Evolutionary conservation across 345 rosid species (phyloP).

Genomic region (Euphorbia pulcherrima): DNA sequence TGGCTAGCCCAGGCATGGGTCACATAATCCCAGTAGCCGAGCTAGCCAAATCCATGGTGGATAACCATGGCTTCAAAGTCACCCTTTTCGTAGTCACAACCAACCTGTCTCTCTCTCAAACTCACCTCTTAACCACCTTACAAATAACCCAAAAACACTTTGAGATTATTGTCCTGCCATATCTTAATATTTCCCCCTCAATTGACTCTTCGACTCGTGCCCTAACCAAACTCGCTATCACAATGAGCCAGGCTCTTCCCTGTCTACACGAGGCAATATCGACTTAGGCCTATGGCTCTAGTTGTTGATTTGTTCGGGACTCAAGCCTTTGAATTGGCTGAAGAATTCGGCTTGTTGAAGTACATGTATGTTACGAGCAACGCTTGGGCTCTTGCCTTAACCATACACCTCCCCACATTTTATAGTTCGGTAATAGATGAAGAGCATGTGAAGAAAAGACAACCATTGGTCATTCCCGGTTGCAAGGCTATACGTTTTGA

Average conservation of each 20-base stretch:
- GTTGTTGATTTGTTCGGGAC: neutral
- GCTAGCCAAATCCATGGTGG: neutral
- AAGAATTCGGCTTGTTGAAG: slow-evolving; percentile 44
- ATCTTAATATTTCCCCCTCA: neutral
- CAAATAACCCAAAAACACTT: neutral
- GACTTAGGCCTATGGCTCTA: neutral
- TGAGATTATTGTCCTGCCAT: neutral
- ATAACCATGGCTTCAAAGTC: neutral
- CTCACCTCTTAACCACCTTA: neutral
- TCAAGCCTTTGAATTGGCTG: slow-evolving; percentile 40
- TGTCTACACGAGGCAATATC: neutral
- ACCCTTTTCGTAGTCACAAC: neutral
- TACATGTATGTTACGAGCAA: slow-evolving; percentile 42
- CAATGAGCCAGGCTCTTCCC: neutral
- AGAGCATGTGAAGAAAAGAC: slow-evolving; percentile 9
- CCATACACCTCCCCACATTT: neutral
- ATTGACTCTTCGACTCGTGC: neutral
- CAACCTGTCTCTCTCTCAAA: neutral
- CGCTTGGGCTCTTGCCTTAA: slow-evolving; percentile 38
- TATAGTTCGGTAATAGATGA: neutral
- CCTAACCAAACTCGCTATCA: neutral
- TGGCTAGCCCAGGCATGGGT: neutral
- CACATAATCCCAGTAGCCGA: neutral
- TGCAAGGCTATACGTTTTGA: neutral
- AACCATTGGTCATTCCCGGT: slow-evolving; percentile 11